Evolutionary conservation across 2,329 filamentous ascomycete genomes (phyloP).

Genomic region (Xylaria sp.): DNA sequence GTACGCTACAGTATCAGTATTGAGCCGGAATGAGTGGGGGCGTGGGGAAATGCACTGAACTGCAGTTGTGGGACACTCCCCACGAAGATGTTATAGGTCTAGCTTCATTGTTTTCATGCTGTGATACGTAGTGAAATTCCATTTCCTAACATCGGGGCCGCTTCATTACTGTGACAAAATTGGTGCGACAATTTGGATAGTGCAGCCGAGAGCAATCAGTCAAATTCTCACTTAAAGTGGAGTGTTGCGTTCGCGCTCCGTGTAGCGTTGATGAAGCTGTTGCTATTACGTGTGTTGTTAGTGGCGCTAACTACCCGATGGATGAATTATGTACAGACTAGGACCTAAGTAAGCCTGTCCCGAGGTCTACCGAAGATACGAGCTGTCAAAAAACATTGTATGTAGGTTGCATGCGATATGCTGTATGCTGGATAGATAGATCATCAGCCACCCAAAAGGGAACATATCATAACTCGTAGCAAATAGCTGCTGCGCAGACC

Average conservation of each 20-base stretch:
- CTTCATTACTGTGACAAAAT: conserved; percentile 22
- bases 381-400: conserved; percentile 12
- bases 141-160: conserved; percentile 16
- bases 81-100: conserved; percentile 8
- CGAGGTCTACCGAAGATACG: conserved; percentile 16
- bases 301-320: neutral
- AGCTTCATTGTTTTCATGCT: conserved; percentile 6
- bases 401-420: neutral
- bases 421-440: neutral
- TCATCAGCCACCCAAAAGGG: conserved; percentile 10
- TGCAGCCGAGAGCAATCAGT: neutral
- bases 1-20: neutral
- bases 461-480: conserved; percentile 14
- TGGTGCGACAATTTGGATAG: neutral
- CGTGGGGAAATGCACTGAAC: neutral
- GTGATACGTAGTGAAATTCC: conserved; percentile 9
- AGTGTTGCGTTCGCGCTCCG: conserved; percentile 9
- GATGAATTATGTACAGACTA: neutral
- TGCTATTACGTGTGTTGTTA: conserved; percentile 1
- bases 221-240: conserved; percentile 12
- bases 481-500: neutral
- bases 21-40: conserved; percentile 1
- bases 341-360: neutral
- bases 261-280: neutral
- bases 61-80: conserved; percentile 2